Conservation (phyloP, 176 grass and related monocot genomes). For the Guadua angustifolia region DNA sequence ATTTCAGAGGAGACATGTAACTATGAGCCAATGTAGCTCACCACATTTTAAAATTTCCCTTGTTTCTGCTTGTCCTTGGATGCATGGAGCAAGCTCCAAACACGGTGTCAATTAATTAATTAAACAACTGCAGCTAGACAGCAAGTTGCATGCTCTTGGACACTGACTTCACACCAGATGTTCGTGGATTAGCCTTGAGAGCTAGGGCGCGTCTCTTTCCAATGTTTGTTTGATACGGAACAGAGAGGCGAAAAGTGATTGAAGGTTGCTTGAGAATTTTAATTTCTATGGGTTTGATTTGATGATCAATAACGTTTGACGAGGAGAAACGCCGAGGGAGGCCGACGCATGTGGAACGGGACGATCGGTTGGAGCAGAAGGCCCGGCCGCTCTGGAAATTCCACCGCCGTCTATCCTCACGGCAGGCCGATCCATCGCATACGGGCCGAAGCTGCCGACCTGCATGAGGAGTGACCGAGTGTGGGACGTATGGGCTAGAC, state of each 20-base stretch:
- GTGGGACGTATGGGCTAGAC: no score
- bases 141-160: slow-evolving; percentile 53
- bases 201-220: not conserved
- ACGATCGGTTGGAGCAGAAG: not conserved
- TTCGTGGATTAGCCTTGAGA: not conserved
- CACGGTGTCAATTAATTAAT: slow-evolving; percentile 15
- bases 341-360: not conserved
- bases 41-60: not conserved
- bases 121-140: slow-evolving; percentile 28
- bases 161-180: slow-evolving; percentile 45
- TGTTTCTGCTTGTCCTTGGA: slow-evolving; percentile 7
- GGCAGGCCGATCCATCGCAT: no score
- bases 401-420: no score
- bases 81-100: slow-evolving; percentile 29
- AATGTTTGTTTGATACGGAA: not conserved
- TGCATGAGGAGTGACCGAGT: no score
- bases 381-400: no score
- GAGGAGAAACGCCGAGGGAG: no score
- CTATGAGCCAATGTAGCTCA: not conserved
- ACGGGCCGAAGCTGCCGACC: no score
- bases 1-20: no score
- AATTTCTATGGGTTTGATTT: slow-evolving; percentile 30
- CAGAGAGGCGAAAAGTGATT: not conserved
- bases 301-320: slow-evolving; percentile 23
- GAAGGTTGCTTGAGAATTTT: not conserved